Percentiles rank a stretch among this genome's conserved stretches.
phyloP scores from a whole-genome alignment of 208 protist genomes.

The Leptomonas pyrrhocoris region DNA sequence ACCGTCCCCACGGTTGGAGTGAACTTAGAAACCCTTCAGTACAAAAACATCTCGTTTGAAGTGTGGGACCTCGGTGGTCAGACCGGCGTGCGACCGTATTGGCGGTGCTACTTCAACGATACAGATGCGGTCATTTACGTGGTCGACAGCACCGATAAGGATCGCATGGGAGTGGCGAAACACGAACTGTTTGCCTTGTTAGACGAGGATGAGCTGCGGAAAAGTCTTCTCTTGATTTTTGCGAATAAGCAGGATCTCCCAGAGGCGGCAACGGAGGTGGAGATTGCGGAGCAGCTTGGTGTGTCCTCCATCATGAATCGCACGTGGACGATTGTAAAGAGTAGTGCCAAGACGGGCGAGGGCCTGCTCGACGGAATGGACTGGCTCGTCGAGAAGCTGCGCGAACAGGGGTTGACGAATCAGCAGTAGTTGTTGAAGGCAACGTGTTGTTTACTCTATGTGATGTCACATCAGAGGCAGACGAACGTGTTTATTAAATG shows the following conservation, averaged over 20 bases:
- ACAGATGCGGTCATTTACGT: conserved; percentile 98
- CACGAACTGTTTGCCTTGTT: conserved; percentile 96
- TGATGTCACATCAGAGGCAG: no score
- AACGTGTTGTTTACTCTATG: no score
- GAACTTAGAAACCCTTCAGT: conserved; percentile 97
- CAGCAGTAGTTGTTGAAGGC: no score
- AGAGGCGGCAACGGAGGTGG: conserved; percentile 96
- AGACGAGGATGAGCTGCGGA: conserved; percentile 96
- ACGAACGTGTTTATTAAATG: no score
- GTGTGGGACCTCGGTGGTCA: conserved; percentile 97
- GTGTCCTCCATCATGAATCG: conserved; percentile 92
- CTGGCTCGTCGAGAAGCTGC: conserved; percentile 88
- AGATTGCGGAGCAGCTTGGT: conserved; percentile 96
- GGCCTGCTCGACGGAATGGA: conserved; percentile 94
- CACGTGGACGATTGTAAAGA: conserved; percentile 93
- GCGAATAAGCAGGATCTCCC: conserved; percentile 99
- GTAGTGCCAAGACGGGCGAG: conserved; percentile 90
- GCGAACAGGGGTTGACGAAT: conserved; percentile 51
- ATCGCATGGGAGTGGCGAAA: conserved; percentile 89
- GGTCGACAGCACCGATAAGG: conserved; percentile 96
- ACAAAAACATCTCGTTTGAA: conserved; percentile 97
- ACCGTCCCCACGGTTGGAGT: conserved; percentile 97
- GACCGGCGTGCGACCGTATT: conserved; percentile 95
- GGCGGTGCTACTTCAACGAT: conserved; percentile 97
- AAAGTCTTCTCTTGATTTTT: conserved; percentile 97